Base-by-base conservation (phyloP, 2,329 filamentous ascomycete genomes). In the Trichophyton benhamiae region DNA sequence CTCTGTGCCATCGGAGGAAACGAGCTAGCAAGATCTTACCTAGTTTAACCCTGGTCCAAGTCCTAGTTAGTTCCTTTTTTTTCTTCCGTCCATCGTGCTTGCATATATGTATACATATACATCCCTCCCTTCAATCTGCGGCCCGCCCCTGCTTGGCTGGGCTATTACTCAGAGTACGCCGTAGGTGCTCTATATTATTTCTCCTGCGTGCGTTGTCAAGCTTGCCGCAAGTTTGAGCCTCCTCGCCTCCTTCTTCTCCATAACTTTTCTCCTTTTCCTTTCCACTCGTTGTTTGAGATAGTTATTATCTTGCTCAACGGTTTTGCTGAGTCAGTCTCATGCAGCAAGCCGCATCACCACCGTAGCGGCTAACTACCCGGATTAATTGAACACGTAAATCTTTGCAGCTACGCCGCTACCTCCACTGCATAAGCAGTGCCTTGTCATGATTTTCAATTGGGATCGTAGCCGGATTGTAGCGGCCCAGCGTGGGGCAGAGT, bases 391-490 rank as follows among this genome's bases (percentile, higher is more conserved):
- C 27, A 55, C 49, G 30, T 55, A 33, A 33, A 27, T 27, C 49
- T 55, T 20, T 8, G 30, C n/a, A 55, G 49, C 49, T 55, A 55
- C 49, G 49, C 49, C 49, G 49, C 49, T n/a, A 33, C 8, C 27
- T n/a, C 49, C 9, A 2, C 27, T n/a, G 27, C 9, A 11, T 44
- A 15, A 36, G 30, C 49, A 27, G 49, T 36, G n/a, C 27, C 15
- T 36, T 55, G 49, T 55, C 27, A 36, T 55, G 49, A 36, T 55
- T 55, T 55, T 55, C 49, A 27, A 55, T 55, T 55, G 49, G 49
- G 30, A 55, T 36, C n/a, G 27, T n/a, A 55, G 49, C 11, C 27
- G 49, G 49, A 55, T 33, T 55, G 49, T 33, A 55, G 49, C 49
- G 49, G 49, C 30, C 30, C 49, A 55, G 49, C 49, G 49, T 55